Percentiles rank a stretch among this genome's conserved stretches.
Evolutionary conservation across 345 rosid genomes (phyloP).

Genomic region (Sisymbrium irio): DNA sequence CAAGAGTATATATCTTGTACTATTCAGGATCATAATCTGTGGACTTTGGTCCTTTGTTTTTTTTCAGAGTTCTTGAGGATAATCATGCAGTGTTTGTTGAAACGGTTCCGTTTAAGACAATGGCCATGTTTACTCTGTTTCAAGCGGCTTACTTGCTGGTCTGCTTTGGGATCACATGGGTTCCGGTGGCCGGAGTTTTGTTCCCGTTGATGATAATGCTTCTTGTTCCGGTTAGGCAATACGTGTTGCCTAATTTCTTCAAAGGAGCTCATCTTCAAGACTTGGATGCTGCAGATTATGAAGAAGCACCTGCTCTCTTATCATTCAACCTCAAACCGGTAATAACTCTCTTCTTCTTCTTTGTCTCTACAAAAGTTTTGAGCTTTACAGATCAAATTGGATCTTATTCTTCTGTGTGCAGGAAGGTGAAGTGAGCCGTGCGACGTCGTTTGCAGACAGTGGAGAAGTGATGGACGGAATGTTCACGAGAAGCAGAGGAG

Average conservation of each 20-base stretch:
- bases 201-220: constrained; percentile 92
- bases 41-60: background rate
- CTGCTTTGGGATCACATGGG: constrained; percentile 93
- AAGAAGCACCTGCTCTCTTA: constrained; percentile 73
- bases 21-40: background rate
- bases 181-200: constrained; percentile 87
- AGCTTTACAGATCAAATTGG: background rate
- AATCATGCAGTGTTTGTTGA: constrained; percentile 79
- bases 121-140: constrained; percentile 68
- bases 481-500: constrained; percentile 85
- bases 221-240: constrained; percentile 85
- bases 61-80: constrained; percentile 70
- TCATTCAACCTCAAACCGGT: constrained; percentile 65
- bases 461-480: constrained; percentile 79
- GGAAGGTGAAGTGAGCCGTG: constrained; percentile 65
- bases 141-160: constrained; percentile 71
- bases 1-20: background rate
- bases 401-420: constrained; percentile 2
- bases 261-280: constrained; percentile 91
- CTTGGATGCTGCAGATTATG: constrained; percentile 90
- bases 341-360: constrained; percentile 21
- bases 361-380: background rate
- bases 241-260: constrained; percentile 75
- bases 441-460: constrained; percentile 60
- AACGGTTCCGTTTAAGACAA: constrained; percentile 83